phyloP scores from a whole-genome alignment of 106 monocot species.

The Hemerocallis citrina region DNA sequence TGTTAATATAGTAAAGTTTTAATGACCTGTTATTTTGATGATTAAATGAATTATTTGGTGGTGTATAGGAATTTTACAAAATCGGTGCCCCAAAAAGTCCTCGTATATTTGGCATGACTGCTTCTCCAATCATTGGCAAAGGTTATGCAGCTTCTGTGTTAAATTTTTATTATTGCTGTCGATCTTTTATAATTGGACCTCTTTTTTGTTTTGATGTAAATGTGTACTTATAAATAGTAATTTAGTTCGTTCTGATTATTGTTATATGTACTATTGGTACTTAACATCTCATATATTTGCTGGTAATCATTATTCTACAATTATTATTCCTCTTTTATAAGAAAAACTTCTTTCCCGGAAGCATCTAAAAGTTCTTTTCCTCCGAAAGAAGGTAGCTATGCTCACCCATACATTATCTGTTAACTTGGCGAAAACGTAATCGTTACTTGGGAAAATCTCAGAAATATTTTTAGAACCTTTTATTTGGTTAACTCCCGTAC shows the following conservation, averaged over 20 bases:
- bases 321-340: too few relatives aligned
- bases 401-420: too few relatives aligned
- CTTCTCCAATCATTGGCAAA: conserved; percentile 96
- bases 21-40: neutral
- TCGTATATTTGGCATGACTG: conserved; percentile 98
- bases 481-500: neutral
- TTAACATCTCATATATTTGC: too few relatives aligned
- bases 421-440: too few relatives aligned
- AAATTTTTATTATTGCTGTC: neutral
- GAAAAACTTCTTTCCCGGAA: too few relatives aligned
- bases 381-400: too few relatives aligned
- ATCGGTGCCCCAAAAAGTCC: conserved; percentile 27
- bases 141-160: conserved; percentile 25
- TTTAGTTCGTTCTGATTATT: too few relatives aligned
- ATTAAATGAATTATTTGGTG: neutral
- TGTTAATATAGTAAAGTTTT: neutral
- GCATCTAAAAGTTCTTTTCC: too few relatives aligned
- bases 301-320: too few relatives aligned
- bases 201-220: neutral
- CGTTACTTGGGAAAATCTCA: neutral
- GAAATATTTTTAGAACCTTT: conserved; percentile 2
- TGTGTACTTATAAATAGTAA: neutral
- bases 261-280: too few relatives aligned
- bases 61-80: conserved; percentile 73
- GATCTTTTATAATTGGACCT: neutral